phyloP scores from a whole-genome alignment of 2,329 filamentous ascomycete genomes.

The Aureobasidium sp. region DNA sequence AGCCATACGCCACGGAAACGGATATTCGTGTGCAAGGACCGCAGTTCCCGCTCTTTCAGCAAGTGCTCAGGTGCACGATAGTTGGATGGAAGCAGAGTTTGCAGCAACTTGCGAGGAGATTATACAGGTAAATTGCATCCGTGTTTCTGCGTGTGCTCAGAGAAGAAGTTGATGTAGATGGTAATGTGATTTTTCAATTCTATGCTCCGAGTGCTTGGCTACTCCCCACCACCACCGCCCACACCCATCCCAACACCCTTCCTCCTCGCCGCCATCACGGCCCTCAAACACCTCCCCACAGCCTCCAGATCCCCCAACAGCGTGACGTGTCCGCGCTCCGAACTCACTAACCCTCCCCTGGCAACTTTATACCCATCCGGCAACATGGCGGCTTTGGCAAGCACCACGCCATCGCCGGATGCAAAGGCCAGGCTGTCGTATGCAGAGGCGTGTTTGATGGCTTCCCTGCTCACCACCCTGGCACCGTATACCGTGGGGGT shows the following conservation, averaged over 20 bases:
- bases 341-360: conserved; percentile 64
- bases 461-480: conserved; percentile 61
- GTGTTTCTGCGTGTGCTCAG: too few species aligned
- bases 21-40: too few species aligned
- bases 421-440: conserved; percentile 85
- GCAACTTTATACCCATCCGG: conserved; percentile 69
- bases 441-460: conserved; percentile 64
- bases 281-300: conserved; percentile 64
- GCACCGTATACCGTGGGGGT: conserved; percentile 80
- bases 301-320: conserved; percentile 77
- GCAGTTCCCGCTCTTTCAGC: too few species aligned
- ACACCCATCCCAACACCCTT: conserved; percentile 63
- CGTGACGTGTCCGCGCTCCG: conserved; percentile 78
- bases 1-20: too few species aligned
- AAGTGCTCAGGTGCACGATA: too few species aligned
- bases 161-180: too few species aligned
- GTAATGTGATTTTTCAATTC: too few species aligned
- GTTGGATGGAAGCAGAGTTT: too few species aligned
- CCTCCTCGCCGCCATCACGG: conserved; percentile 55
- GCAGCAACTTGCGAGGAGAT: too few species aligned
- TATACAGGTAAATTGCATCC: too few species aligned
- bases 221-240: neutral
- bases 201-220: too few species aligned
- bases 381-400: conserved; percentile 77
- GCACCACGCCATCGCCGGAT: conserved; percentile 79